phyloP scores from a whole-genome alignment of 2,329 filamentous ascomycete species.

The Coleophoma crateriformis region DNA sequence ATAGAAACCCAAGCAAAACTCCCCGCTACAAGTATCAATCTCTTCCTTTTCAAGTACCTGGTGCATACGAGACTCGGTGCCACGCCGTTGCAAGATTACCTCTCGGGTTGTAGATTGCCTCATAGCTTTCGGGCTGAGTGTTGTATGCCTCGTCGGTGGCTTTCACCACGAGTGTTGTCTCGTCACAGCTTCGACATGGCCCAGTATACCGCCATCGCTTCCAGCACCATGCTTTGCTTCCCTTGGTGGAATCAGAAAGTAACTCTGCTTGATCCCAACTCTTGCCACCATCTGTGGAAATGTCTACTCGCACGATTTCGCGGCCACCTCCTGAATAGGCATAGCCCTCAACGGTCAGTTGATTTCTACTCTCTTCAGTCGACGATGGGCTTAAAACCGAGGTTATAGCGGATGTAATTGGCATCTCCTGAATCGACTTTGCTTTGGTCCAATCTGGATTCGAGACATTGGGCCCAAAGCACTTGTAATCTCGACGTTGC shows the following conservation, averaged over 20 bases:
- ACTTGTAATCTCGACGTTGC: slow-evolving; percentile 60
- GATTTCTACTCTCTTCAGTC: neutral
- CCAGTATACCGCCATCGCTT: slow-evolving; percentile 51
- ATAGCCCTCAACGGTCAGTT: slow-evolving; percentile 39
- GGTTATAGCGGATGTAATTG: slow-evolving; percentile 62
- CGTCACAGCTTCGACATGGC: slow-evolving; percentile 21
- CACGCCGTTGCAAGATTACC: slow-evolving; percentile 64
- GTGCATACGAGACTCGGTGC: slow-evolving; percentile 43
- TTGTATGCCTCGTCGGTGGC: slow-evolving; percentile 63
- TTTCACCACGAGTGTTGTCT: slow-evolving; percentile 55
- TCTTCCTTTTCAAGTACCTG: too few relatives aligned
- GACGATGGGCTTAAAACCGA: slow-evolving; percentile 11
- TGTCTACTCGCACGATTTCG: slow-evolving; percentile 42
- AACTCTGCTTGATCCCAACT: slow-evolving; percentile 54
- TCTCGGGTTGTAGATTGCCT: slow-evolving; percentile 56
- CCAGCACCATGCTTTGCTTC: slow-evolving; percentile 56
- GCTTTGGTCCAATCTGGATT: slow-evolving; percentile 58
- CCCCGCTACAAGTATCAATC: too few relatives aligned
- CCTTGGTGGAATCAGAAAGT: slow-evolving; percentile 41
- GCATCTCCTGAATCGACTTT: slow-evolving; percentile 61
- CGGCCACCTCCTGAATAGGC: slow-evolving; percentile 45
- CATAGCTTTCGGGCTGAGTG: slow-evolving; percentile 56
- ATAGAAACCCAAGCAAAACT: too few relatives aligned
- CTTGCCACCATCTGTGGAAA: slow-evolving; percentile 39
- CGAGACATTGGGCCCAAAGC: slow-evolving; percentile 54